Percentiles rank a stretch among this genome's conserved stretches.
phyloP scores from a whole-genome alignment of 192 early-diverging fungal genomes.

The Umbelopsis sp. region DNA sequence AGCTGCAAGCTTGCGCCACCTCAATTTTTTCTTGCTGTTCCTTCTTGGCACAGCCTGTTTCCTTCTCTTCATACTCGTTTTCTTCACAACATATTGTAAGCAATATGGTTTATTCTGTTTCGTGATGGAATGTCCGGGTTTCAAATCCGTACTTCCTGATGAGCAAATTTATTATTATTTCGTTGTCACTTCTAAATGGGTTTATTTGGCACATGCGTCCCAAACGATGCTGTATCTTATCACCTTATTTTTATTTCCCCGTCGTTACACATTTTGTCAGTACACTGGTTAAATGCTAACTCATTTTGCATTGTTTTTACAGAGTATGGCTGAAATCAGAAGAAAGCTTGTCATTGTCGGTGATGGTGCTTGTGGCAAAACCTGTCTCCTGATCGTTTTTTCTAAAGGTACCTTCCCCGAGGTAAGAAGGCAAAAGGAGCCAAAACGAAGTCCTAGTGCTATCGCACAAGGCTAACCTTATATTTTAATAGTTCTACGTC shows the following conservation, averaged over 20 bases:
- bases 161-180: neutral
- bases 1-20: conserved; percentile 20
- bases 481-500: conserved; percentile 56
- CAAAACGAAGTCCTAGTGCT: neutral
- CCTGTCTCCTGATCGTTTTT: conserved; percentile 85
- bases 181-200: conserved; percentile 12
- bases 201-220: conserved; percentile 3
- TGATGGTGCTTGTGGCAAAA: conserved; percentile 93
- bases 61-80: neutral
- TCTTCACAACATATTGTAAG: neutral
- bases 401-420: conserved; percentile 85
- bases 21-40: conserved; percentile 10
- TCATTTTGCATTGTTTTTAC: neutral
- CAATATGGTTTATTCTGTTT: neutral
- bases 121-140: too few species aligned
- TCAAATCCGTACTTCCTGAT: too few species aligned
- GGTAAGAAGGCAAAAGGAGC: conserved; percentile 42
- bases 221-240: neutral
- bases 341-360: conserved; percentile 93
- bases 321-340: conserved; percentile 65
- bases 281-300: neutral
- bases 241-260: neutral
- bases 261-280: neutral
- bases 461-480: neutral
- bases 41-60: conserved; percentile 12